Evolutionary conservation across 257 asterid genomes (phyloP), one percentile per base, ranked within the genome.

Genomic region (Ajuga chamaepitys): DNA sequence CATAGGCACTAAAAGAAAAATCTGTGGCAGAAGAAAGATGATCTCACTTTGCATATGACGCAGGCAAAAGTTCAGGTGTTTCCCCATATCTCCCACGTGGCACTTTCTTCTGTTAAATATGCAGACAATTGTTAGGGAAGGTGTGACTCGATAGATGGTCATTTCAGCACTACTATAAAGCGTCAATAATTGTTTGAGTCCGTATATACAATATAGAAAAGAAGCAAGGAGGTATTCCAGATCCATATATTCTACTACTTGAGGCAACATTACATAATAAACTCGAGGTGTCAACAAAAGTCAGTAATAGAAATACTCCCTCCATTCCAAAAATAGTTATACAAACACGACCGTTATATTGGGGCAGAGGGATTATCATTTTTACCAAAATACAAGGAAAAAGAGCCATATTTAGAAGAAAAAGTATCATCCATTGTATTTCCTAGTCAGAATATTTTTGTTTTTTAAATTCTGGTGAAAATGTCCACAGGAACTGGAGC

Each of bases 11-110:
- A 48, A 58, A 53, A 64, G 26, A 20, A 24, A 62, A 25, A 55
- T 13, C 48, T 42, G 41, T 16, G 18, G 47, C 34, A 50, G 40
- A 48, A 73, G 57, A 67, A 63, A 70, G 52, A 68, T 28, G 48
- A 44, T 75, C 92, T 86, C 75, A 94, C 99, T 90, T 90, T 82
- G 95, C 84, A 81, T 83, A 82, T 47, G 97, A 86, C 37, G 24
- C 26, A 26, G 87, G 76, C 73, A 81, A 80, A 60, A 60, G 78
- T 81, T 83, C 95, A 14, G 95, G 84, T 61, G 86, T 78, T 74
- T 76, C 95, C 74, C 85, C 91, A 66, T 85, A 83, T 77, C 71
- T 86, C 86, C 90, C 78, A 50, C 82, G 90, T 25, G 86, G 64
- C 62, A 85, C 95, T 85, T 81, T 90, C 77, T 81, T 88, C 96